phyloP scores from a whole-genome alignment of 257 asterid species.

The Solanum peruvianum region DNA sequence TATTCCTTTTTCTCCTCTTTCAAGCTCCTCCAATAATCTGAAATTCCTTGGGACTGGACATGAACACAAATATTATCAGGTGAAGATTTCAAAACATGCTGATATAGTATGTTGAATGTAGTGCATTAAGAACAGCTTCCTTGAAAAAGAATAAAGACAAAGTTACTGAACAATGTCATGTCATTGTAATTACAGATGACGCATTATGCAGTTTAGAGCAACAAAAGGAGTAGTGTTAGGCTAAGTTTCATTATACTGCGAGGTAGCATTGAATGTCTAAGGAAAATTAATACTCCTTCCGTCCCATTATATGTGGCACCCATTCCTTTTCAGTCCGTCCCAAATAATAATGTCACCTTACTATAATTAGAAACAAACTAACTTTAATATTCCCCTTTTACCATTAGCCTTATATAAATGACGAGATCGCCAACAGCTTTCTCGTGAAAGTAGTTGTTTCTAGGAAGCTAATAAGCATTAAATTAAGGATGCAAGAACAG shows the following conservation, averaged over 20 bases:
- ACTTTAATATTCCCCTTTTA: background rate
- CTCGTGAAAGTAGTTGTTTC: background rate
- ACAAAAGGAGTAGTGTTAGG: background rate
- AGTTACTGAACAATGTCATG: background rate
- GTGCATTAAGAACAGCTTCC: background rate
- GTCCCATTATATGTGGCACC: background rate
- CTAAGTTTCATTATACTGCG: background rate
- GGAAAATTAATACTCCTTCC: background rate
- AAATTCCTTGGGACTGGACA: constrained; percentile 73
- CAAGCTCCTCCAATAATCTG: constrained; percentile 79
- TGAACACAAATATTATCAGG: background rate
- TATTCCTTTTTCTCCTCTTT: constrained; percentile 86
- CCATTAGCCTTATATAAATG: background rate
- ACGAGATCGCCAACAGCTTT: background rate
- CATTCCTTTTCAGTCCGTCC: background rate
- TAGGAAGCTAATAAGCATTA: background rate
- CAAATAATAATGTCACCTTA: background rate
- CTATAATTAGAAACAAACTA: background rate
- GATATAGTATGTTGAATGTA: background rate
- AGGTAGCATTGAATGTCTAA: background rate
- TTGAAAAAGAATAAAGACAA: background rate
- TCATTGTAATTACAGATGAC: background rate
- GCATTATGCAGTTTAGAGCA: background rate
- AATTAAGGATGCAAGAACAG: background rate
- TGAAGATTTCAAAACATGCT: background rate